Evolutionary conservation across 2,329 filamentous ascomycete species (phyloP).

Genomic region (Canariomyces notabilis): DNA sequence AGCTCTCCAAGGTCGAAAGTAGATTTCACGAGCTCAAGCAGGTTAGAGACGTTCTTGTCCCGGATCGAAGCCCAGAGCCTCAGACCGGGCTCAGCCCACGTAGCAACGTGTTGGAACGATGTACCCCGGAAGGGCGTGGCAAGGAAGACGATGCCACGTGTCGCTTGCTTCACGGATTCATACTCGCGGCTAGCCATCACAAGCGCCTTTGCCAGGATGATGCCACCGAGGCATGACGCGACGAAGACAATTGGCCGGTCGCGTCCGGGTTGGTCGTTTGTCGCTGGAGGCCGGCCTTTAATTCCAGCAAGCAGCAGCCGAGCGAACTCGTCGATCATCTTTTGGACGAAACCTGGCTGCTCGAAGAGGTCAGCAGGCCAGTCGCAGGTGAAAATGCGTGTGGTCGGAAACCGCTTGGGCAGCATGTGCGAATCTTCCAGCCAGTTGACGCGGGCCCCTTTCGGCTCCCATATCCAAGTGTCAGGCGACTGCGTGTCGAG

Average conservation of each 20-base stretch:
- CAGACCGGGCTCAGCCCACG: conserved; percentile 20
- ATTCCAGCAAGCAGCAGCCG: conserved; percentile 25
- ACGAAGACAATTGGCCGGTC: conserved; percentile 31
- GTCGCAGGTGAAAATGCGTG: conserved; percentile 29
- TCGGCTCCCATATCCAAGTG: conserved; percentile 26
- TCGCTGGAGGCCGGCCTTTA: neutral
- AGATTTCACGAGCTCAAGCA: conserved; percentile 20
- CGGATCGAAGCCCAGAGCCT: conserved; percentile 13
- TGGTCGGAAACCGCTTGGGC: conserved; percentile 14
- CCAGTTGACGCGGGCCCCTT: too few relatives aligned
- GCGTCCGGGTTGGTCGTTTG: conserved; percentile 7
- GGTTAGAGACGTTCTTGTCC: conserved; percentile 11
- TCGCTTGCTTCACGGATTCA: conserved; percentile 16
- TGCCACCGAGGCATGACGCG: conserved; percentile 32
- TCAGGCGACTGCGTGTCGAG: conserved; percentile 29
- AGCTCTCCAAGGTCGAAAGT: conserved; percentile 21
- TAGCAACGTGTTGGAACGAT: conserved; percentile 25
- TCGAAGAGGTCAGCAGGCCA: conserved; percentile 27
- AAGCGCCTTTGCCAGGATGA: conserved; percentile 29
- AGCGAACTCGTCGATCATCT: conserved; percentile 22
- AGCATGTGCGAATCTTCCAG: conserved; percentile 26
- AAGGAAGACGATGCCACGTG: conserved; percentile 27
- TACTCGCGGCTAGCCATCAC: conserved; percentile 19
- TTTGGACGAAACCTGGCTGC: conserved; percentile 17
- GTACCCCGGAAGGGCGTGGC: conserved; percentile 29